These are phyloP conservation scores for Peronospora belbahrii DNA, from an alignment of 352 stramenopile genomes.

Conservation along the genomic window DNA sequence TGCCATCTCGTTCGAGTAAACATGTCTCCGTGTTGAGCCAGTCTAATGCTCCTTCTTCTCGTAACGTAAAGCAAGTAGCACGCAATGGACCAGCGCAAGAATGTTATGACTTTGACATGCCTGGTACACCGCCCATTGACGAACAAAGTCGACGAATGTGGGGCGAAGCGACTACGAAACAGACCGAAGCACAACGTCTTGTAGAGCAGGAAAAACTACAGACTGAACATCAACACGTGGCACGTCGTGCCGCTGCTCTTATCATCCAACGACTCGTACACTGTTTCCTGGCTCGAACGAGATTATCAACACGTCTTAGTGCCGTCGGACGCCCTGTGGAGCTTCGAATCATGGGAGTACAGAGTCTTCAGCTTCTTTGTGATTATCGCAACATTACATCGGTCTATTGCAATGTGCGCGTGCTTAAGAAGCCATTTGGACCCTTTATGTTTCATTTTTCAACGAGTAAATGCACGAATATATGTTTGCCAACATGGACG, in stretches of 20 bases:
- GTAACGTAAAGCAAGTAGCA: conserved; percentile 9
- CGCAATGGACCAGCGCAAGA: conserved; percentile 21
- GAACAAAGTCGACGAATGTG: conserved; percentile 27
- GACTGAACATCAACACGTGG: conserved; percentile 12
- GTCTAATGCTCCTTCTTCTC: conserved; percentile 2
- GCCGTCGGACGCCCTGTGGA: conserved; percentile 55
- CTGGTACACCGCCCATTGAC: conserved; percentile 56
- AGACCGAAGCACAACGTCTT: conserved; percentile 9
- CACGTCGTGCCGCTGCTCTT: conserved; percentile 28
- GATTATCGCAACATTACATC: conserved; percentile 63
- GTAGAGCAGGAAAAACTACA: conserved; percentile 25
- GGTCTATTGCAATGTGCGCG: conserved; percentile 67
- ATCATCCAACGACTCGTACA: conserved; percentile 32
- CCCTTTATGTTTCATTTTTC: conserved; percentile 86
- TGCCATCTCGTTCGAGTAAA: conserved; percentile 16
- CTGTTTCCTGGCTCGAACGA: conserved; percentile 30
- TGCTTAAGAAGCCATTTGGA: conserved; percentile 81
- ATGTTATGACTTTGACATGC: conserved; percentile 35
- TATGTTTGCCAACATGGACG: conserved; percentile 47
- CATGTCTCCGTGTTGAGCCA: conserved; percentile 6
- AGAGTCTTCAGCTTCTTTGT: conserved; percentile 61
- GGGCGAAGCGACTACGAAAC: conserved; percentile 16
- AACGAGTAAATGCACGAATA: conserved; percentile 43
- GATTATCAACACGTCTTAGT: conserved; percentile 36
- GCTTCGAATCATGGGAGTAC: conserved; percentile 38